Evolutionary conservation across 2,329 filamentous ascomycete genomes (phyloP).

Genomic region (Ophiostoma novo-ulmi): DNA sequence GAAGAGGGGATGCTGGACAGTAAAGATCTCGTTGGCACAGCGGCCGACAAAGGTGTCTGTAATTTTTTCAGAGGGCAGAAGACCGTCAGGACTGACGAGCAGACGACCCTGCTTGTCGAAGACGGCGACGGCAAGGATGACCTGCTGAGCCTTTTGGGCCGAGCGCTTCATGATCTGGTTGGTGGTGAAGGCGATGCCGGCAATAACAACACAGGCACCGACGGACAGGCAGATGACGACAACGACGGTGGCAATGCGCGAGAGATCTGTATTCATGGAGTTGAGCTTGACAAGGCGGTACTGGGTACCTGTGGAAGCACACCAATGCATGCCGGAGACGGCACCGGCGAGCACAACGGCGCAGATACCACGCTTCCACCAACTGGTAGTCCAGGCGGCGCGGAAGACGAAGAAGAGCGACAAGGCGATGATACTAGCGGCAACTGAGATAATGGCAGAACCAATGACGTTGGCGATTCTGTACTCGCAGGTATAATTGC

Average conservation of each 20-base stretch:
- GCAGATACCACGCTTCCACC: conserved; percentile 67
- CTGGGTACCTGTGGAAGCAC: conserved; percentile 63
- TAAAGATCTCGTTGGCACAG: conserved; percentile 62
- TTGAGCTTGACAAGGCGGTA: conserved; percentile 55
- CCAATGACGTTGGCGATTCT: conserved; percentile 56
- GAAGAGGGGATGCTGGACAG: conserved; percentile 71
- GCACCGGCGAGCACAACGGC: conserved; percentile 65
- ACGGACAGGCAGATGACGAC: conserved; percentile 67
- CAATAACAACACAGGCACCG: conserved; percentile 56
- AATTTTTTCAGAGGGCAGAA: conserved; percentile 68
- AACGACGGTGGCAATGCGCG: conserved; percentile 63
- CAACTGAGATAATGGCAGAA: conserved; percentile 65
- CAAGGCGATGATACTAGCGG: conserved; percentile 65
- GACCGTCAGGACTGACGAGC: conserved; percentile 64
- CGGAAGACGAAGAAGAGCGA: conserved; percentile 73
- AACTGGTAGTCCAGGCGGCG: conserved; percentile 69
- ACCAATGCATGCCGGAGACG: conserved; percentile 86
- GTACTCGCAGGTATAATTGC: conserved; percentile 68
- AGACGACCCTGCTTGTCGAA: conserved; percentile 64
- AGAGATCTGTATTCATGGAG: conserved; percentile 39
- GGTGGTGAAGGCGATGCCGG: conserved; percentile 50
- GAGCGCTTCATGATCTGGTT: conserved; percentile 49
- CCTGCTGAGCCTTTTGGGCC: conserved; percentile 56
- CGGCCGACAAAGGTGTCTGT: conserved; percentile 70
- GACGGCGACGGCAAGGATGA: conserved; percentile 55